Evolutionary conservation across 257 asterid genomes (phyloP), one percentile per base, ranked within the genome.

Genomic region (Misopates orontium): DNA sequence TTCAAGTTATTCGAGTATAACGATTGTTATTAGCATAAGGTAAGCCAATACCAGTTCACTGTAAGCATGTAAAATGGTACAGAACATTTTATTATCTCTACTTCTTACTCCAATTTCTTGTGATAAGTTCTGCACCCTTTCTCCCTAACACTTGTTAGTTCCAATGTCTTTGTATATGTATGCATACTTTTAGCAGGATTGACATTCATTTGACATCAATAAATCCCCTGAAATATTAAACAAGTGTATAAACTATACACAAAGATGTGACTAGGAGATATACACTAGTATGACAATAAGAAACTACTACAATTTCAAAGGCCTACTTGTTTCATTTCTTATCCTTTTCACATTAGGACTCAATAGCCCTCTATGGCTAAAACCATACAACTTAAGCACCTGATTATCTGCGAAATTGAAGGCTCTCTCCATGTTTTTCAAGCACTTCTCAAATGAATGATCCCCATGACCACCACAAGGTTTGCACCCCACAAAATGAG

Each of bases 1-100:
- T 90, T 75, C 85, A 73, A 25, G 85, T 87, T 69, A 65, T 83
- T 76, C 90, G 76, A 76, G 80, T 84, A 18, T 60, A 75, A 71
- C 76, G 66, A 79, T 31, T 16, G 7, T 31, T 9, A 15, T 31
- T 16, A 31, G 12, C 25, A 50, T 19, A 24, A 54, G 60, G 42
- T 42, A 12, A 63, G 64, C 14, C 56, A 56, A 40, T 40, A 41
- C 17, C 41, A 21, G 67, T 21, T 19, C 41, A 59, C 13, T 40
- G 19, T 5, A 39, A 39, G 19, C 39, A 21, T 18, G 39, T 40
- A 41, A 20, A 21, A 60, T 20, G 41, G 41, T 53, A 8, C 18
- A 36, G 41, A 40, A 60, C 8, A n/a, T 8, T 15, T 20, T 52
- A 51, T 19, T 20, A 4, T 52, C 44, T 31, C 1, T 22, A 23